Conservation (phyloP, 805 yeast genomes). For the Yamadazyma endophytica region DNA sequence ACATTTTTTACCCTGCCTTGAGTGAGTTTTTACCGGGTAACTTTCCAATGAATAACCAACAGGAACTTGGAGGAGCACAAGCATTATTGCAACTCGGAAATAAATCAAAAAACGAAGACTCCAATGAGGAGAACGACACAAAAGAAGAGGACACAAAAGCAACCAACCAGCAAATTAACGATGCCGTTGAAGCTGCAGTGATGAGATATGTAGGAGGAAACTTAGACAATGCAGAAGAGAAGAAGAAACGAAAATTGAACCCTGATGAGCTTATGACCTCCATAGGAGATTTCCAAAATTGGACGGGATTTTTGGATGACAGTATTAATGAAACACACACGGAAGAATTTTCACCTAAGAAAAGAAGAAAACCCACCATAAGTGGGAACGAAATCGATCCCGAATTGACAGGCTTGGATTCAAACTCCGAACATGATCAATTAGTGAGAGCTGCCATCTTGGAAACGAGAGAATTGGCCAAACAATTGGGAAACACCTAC, state of each 20-base stretch:
- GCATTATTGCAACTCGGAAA: slow-evolving; percentile 40
- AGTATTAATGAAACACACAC: slow-evolving; percentile 16
- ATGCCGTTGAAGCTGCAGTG: slow-evolving; percentile 75
- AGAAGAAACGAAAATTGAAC: slow-evolving; percentile 19
- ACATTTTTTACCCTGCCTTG: slow-evolving; percentile 10
- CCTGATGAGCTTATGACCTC: slow-evolving; percentile 41
- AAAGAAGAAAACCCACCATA: slow-evolving; percentile 8
- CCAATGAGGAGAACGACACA: not conserved
- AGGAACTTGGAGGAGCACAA: slow-evolving; percentile 44
- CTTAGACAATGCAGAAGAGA: slow-evolving; percentile 24
- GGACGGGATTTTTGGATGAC: slow-evolving; percentile 50
- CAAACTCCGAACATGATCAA: slow-evolving; percentile 52
- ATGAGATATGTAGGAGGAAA: slow-evolving; percentile 68
- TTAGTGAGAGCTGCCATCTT: slow-evolving; percentile 67
- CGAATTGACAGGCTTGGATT: slow-evolving; percentile 31
- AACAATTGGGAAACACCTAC: slow-evolving; percentile 16
- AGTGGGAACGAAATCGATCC: slow-evolving; percentile 29
- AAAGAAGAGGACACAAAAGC: slow-evolving; percentile 20
- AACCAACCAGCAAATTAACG: slow-evolving; percentile 37
- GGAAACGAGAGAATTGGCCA: slow-evolving; percentile 62
- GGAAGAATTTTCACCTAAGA: slow-evolving; percentile 8
- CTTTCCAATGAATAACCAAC: slow-evolving; percentile 27
- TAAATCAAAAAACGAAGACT: slow-evolving; percentile 18
- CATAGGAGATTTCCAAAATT: slow-evolving; percentile 48
- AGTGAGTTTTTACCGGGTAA: no score